Base-by-base conservation (phyloP, 73 alveolate genomes). In the Durusdinium trenchii region DNA sequence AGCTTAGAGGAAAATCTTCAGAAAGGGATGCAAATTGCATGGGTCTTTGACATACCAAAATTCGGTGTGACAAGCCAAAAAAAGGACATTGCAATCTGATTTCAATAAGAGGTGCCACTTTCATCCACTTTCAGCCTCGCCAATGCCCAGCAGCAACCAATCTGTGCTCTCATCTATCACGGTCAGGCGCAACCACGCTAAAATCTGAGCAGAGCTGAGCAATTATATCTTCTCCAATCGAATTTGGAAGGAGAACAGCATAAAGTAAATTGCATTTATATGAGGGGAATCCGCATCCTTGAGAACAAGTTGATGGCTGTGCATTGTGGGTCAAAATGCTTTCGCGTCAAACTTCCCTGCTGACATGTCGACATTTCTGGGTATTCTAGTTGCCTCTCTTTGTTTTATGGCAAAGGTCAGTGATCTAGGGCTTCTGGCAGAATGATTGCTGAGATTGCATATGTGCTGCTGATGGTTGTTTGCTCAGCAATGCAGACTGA, bases 121-220 rank as follows among this genome's bases (percentile, higher is more conserved):
- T 54, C 28, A 54, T 9, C 9, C 28, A 54, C 9, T 12, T 12
- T 54, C 28, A 61, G 90, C 90, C 94, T 84, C 76, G 30, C 94
- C 75, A 38, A 84, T 48, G 18, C 94, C 94, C 51, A 84, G 16
- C 54, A 84, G 76, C 52, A 84, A 30, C 94, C 94, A 84, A n/a
- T 84, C 94, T 6, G 94, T 84, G 94, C 75, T 84, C 76, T 51
- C 94, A 36, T 51, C 76, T 38, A 84, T 48, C 69, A 84, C 94
- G 50, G 94, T 84, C 76, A 84, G 52, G 54, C 75, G 94, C 7
- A 84, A 75, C 94, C 94, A 84, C 6, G 94, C 94, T 52, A 84
- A 48, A 35, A 84, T 84, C 94, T 84, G 50, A 38, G 76, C 16
- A 6, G 38, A 64, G 78, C 38, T 35, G 38, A 26, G 38, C 23